These are phyloP conservation scores for Penicillium brevicompactum DNA, from an alignment of 2,329 filamentous ascomycete species.

Conservation along the genomic window DNA sequence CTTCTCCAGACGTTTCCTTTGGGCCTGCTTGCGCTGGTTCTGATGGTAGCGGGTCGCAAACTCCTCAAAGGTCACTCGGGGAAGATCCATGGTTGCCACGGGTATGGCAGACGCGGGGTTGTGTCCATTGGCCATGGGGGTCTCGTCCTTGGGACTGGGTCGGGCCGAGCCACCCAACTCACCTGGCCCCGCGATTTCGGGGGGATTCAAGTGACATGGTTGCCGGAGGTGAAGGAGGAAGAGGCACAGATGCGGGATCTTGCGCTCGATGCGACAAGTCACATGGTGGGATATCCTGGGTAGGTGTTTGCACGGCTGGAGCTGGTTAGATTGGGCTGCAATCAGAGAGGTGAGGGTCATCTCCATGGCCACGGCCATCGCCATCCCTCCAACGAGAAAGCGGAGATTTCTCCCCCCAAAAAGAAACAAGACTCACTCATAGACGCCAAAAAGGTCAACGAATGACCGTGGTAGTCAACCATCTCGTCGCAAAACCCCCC, in stretches of 20 bases:
- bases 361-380: not conserved
- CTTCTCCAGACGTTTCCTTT: slow-evolving; percentile 42
- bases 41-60: slow-evolving; percentile 47
- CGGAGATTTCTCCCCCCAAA: no score
- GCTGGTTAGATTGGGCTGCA: slow-evolving; percentile 27
- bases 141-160: slow-evolving; percentile 28
- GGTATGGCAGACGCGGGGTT: slow-evolving; percentile 6
- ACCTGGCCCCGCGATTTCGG: slow-evolving; percentile 31
- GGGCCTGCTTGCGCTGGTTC: slow-evolving; percentile 44
- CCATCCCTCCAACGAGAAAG: no score
- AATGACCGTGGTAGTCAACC: slow-evolving; percentile 41
- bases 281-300: slow-evolving; percentile 36
- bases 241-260: slow-evolving; percentile 28
- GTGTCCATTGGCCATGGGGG: slow-evolving; percentile 23
- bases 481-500: slow-evolving; percentile 46
- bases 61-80: slow-evolving; percentile 45
- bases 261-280: slow-evolving; percentile 31
- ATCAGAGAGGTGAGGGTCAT: slow-evolving; percentile 18
- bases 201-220: slow-evolving; percentile 8
- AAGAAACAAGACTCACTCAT: slow-evolving; percentile 33
- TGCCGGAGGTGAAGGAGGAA: slow-evolving; percentile 22
- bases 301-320: slow-evolving; percentile 34
- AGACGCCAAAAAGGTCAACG: slow-evolving; percentile 36
- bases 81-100: slow-evolving; percentile 13
- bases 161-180: slow-evolving; percentile 38